These are phyloP conservation scores for Themeda triandra DNA, from an alignment of 176 grass and related monocot genomes.

Conservation along the genomic window DNA sequence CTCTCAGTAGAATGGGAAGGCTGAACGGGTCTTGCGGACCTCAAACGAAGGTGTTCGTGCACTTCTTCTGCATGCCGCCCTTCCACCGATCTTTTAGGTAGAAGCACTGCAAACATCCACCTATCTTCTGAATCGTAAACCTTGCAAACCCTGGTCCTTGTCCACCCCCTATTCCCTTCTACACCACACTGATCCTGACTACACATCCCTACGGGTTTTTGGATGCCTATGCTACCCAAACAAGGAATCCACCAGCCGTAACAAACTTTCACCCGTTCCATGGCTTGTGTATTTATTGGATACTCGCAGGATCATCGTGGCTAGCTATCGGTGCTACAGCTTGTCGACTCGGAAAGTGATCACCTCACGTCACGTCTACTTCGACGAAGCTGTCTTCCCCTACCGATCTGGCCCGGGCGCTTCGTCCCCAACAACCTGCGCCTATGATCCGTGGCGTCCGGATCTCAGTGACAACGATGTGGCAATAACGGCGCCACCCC, in stretches of 20 bases:
- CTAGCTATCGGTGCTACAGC: neutral
- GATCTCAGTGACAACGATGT: too few species aligned
- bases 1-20: neutral
- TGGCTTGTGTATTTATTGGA: neutral
- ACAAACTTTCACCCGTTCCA: neutral
- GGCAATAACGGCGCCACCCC: too few species aligned
- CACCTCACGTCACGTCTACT: neutral
- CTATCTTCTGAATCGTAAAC: neutral
- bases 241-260: neutral
- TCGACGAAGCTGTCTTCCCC: neutral
- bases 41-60: neutral
- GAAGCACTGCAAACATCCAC: too few species aligned
- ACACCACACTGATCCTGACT: neutral
- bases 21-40: neutral
- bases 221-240: neutral
- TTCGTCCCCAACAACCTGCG: too few species aligned
- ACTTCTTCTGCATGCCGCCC: neutral
- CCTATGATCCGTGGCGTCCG: too few species aligned
- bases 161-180: neutral
- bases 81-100: too few species aligned
- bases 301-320: neutral
- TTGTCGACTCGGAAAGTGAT: neutral
- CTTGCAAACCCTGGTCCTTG: neutral
- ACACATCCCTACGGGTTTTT: neutral
- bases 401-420: rapidly evolving